Evolutionary conservation across 2,329 filamentous ascomycete species (phyloP), one percentile per base, ranked within the genome.

Genomic region (Phyllachora maydis): DNA sequence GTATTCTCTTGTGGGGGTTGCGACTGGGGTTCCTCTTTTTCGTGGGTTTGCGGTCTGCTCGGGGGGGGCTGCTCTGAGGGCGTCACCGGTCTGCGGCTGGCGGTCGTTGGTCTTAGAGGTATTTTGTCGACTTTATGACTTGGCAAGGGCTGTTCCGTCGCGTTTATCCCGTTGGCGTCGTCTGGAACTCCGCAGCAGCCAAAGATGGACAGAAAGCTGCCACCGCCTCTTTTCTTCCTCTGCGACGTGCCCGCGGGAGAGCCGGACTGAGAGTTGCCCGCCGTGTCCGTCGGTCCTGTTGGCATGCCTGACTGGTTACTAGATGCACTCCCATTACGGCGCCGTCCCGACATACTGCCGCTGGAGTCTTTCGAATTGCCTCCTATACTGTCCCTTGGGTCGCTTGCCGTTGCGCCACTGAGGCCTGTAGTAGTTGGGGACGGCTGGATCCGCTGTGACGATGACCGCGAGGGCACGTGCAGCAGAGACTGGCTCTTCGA

Each of bases 101-200:
- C 56, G 6, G 62, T 65, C 16, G 55, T 47, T 20, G 61, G 61
- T 23, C 63, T 49, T 24, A 54, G 51, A 14, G 60, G 59, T 19
- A 68, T 48, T 39, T 54, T 64, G 35, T 67, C 51, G 33, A 67
- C 48, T 50, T 65, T 65, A 41, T 60, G 67, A 22, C 40, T 43
- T 16, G 50, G 48, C 16, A 65, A 50, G 18, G 64, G 56, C 28
- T 65, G 52, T 28, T 61, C 57, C 24, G 57, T 57, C 27, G 50
- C 54, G 22, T 64, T 57, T 23, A 65, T 46, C 5, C 47, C 41
- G 31, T 65, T 60, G 10, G 59, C 56, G 32, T 63, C 56, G 31
- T 72, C 68, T 23, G 69, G 65, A 19, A 66, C 57, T 26, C 55
- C 58, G 42, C 73, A 78, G 49, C 73, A 79, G 29, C 60, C 66